These are phyloP conservation scores for Candolleomyces aberdarensis DNA, from an alignment of 768 basidiomycete genomes.

Conservation along the genomic window DNA sequence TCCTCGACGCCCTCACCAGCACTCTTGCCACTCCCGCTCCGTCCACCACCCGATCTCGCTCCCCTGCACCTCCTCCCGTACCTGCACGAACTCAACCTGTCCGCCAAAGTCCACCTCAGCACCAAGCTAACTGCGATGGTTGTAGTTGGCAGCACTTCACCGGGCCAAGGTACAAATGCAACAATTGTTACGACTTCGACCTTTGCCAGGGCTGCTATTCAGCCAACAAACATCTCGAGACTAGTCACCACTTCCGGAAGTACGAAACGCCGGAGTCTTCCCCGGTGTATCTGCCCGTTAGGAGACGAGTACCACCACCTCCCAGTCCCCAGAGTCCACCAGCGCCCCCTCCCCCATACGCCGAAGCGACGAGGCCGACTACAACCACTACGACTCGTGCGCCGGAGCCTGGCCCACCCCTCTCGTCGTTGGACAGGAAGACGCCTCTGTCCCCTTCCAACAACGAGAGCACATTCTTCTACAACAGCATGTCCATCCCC, in stretches of 20 bases:
- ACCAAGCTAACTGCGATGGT: constrained; percentile 16
- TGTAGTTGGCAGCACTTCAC: constrained; percentile 13
- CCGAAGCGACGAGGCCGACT: constrained; percentile 1
- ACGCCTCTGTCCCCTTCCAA: neutral
- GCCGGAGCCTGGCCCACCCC: neutral
- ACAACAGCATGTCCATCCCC: constrained; percentile 14
- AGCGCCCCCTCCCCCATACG: constrained; percentile 2
- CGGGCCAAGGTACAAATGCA: constrained; percentile 15
- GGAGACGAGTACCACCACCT: neutral
- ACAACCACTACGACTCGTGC: neutral
- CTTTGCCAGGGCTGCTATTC: constrained; percentile 15
- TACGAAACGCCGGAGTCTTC: constrained; percentile 4
- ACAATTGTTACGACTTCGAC: constrained; percentile 16
- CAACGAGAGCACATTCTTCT: constrained; percentile 9
- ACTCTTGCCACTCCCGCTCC: constrained; percentile 1
- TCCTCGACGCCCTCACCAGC: constrained; percentile 11
- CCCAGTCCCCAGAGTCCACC: neutral
- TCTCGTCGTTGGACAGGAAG: neutral
- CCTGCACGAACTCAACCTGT: neutral
- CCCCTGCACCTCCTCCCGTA: neutral
- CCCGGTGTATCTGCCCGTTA: constrained; percentile 1
- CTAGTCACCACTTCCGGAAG: neutral
- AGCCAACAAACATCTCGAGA: constrained; percentile 1
- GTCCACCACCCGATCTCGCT: neutral
- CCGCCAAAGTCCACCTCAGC: neutral